These are phyloP conservation scores for Linnemannia elongata DNA, from an alignment of 192 early-diverging fungal species.

Conservation along the genomic window DNA sequence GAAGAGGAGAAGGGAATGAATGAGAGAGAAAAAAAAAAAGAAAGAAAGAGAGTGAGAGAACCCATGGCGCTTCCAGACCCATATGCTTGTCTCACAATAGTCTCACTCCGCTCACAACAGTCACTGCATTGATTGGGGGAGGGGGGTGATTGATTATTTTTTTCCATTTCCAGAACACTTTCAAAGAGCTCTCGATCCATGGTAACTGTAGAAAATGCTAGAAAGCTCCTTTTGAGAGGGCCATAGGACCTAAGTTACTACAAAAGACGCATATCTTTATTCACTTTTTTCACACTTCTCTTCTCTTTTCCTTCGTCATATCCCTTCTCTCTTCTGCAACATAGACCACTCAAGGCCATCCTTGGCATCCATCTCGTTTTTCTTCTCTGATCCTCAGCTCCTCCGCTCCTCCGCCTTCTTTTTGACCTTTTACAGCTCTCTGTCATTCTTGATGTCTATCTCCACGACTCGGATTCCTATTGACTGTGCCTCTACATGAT, in stretches of 20 bases:
- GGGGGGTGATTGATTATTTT: too few species aligned
- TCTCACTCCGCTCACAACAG: constrained; percentile 7
- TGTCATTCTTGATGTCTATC: background rate
- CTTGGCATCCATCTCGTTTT: background rate
- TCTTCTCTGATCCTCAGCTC: background rate
- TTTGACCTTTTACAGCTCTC: background rate
- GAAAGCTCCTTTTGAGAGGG: background rate
- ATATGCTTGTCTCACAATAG: background rate
- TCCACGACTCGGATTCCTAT: background rate
- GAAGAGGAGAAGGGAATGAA: background rate
- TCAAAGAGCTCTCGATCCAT: background rate
- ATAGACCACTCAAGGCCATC: background rate
- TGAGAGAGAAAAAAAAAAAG: background rate
- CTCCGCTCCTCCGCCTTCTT: background rate
- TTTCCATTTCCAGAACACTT: constrained; percentile 1
- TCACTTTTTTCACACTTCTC: constrained; percentile 5
- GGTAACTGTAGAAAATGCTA: background rate
- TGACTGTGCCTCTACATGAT: background rate
- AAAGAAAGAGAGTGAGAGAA: background rate
- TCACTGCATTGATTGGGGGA: background rate
- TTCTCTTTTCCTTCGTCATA: background rate
- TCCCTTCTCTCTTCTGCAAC: background rate
- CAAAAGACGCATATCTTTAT: background rate
- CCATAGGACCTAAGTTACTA: background rate
- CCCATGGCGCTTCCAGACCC: background rate